A percentile compares a stretch with the other conserved stretches of the same genome.
Evolutionary conservation across 148 eudicot species (phyloP).

Genomic region (Nepenthes mirabilis): DNA sequence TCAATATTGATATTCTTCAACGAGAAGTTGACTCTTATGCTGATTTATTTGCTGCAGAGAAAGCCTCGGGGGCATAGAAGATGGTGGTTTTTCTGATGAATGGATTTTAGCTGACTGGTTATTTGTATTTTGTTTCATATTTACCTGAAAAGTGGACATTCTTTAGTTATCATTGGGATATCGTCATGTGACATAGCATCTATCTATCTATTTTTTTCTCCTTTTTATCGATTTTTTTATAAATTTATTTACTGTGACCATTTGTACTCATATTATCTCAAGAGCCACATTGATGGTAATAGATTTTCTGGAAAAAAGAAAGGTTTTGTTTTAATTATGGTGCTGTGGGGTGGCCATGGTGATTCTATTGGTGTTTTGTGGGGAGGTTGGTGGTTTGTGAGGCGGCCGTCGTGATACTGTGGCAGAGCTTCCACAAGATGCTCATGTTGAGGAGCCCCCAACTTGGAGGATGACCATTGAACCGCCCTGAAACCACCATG

Average conservation of each 20-base stretch:
- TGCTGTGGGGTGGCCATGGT: too few species aligned
- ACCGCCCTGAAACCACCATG: too few species aligned
- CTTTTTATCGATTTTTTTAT: too few species aligned
- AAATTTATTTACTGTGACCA: neutral
- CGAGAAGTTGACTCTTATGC: neutral
- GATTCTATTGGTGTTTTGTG: too few species aligned
- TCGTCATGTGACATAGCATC: too few species aligned
- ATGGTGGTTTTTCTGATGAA: constrained; percentile 60
- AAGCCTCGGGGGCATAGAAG: constrained; percentile 23
- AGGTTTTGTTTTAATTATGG: too few species aligned
- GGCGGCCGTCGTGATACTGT: too few species aligned
- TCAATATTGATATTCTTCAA: neutral
- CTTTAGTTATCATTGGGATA: neutral
- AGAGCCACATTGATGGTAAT: neutral
- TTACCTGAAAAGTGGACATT: neutral
- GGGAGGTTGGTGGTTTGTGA: too few species aligned
- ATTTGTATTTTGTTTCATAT: neutral
- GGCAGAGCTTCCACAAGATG: too few species aligned
- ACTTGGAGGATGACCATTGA: too few species aligned
- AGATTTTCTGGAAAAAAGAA: neutral
- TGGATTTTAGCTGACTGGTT: neutral
- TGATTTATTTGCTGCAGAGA: constrained; percentile 21
- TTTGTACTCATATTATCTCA: neutral
- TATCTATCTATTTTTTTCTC: too few species aligned
- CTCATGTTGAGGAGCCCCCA: too few species aligned